These are phyloP conservation scores for Cyclocybe cylindracea DNA, from an alignment of 768 basidiomycete genomes.

Conservation along the genomic window DNA sequence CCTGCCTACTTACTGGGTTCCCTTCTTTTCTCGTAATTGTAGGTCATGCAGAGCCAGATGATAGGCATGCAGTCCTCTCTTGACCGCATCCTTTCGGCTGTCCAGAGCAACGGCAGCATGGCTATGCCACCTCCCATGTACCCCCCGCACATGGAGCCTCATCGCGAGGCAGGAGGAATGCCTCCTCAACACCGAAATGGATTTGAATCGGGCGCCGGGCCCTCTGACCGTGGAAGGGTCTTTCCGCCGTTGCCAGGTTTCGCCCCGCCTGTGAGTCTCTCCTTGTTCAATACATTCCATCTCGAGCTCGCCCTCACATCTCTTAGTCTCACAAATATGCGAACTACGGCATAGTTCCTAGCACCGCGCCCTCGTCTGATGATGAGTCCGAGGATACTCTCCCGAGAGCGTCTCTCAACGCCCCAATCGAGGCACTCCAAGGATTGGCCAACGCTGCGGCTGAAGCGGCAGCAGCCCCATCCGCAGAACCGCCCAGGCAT, in stretches of 20 bases:
- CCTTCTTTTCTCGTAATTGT: conserved; percentile 6
- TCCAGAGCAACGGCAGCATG: conserved; percentile 42
- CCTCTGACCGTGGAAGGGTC: conserved; percentile 33
- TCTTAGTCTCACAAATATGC: conserved; percentile 84
- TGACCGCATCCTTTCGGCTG: conserved; percentile 75
- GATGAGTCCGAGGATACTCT: conserved; percentile 91
- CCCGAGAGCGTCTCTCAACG: conserved; percentile 80
- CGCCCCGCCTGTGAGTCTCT: conserved; percentile 73
- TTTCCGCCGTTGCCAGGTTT: conserved; percentile 93
- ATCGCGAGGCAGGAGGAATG: conserved; percentile 32
- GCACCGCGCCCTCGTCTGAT: conserved; percentile 82
- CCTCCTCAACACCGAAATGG: conserved; percentile 39
- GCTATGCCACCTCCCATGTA: conserved; percentile 37
- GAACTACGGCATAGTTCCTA: conserved; percentile 86
- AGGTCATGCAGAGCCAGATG: conserved; percentile 95
- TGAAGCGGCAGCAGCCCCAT: conserved; percentile 84
- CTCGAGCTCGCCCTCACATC: conserved; percentile 11
- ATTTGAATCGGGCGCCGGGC: conserved; percentile 35
- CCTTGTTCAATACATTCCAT: conserved; percentile 4
- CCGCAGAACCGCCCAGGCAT: conserved; percentile 63
- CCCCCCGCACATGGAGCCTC: conserved; percentile 30
- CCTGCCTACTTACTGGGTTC: background rate
- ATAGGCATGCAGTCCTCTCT: conserved; percentile 91
- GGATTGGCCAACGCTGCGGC: conserved; percentile 94
- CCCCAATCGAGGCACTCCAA: conserved; percentile 93